Evolutionary conservation across 2,329 filamentous ascomycete species (phyloP).

Genomic region (Alternaria sp.): DNA sequence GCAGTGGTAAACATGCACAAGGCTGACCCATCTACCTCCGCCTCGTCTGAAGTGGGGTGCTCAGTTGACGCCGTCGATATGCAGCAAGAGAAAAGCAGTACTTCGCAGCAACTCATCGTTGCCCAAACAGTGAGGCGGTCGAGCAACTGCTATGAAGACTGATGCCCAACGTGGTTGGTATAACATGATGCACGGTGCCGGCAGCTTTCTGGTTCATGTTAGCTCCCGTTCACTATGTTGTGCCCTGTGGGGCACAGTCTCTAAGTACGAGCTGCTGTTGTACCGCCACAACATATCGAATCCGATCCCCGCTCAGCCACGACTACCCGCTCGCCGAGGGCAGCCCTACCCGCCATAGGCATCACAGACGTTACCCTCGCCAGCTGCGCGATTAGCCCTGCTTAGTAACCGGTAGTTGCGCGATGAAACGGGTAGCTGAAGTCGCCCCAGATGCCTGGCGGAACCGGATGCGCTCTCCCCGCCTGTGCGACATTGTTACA

Average conservation of each 20-base stretch:
- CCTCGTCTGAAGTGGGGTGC: background rate
- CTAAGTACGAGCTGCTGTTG: background rate
- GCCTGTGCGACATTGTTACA: background rate
- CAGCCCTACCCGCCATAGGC: background rate
- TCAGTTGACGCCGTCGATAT: background rate
- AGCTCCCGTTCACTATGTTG: background rate
- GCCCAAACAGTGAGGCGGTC: background rate
- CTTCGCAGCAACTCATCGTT: background rate
- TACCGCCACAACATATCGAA: background rate
- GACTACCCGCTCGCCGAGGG: background rate
- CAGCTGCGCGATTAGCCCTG: background rate
- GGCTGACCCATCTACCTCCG: background rate
- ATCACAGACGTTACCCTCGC: background rate
- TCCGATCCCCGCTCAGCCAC: background rate
- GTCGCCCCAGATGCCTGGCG: background rate
- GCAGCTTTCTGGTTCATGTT: background rate
- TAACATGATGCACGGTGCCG: background rate
- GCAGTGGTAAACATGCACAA: background rate
- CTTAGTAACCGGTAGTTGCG: background rate
- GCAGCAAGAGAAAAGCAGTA: background rate
- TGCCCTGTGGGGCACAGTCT: background rate
- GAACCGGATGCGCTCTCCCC: background rate
- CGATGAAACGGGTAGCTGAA: background rate
- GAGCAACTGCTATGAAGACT: background rate
- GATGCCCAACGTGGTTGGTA: background rate